These are phyloP conservation scores for Carex littledalei DNA, from an alignment of 176 grass and related monocot species.

Conservation along the genomic window DNA sequence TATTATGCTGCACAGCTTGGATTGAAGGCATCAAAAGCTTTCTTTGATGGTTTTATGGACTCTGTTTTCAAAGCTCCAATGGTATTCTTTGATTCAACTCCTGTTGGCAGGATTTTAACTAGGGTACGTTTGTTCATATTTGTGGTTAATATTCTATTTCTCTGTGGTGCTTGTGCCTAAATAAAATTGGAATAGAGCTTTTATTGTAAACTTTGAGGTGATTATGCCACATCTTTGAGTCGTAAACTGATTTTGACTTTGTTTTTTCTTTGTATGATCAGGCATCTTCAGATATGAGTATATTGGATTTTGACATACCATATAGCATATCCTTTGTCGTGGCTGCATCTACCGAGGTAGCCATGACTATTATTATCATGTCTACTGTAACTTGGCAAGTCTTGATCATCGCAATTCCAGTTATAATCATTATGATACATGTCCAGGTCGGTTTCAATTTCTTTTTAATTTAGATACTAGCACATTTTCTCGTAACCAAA, in stretches of 20 bases:
- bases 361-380: slow-evolving; percentile 43
- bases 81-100: slow-evolving; percentile 85
- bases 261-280: slow-evolving; percentile 20
- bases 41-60: slow-evolving; percentile 69
- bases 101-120: slow-evolving; percentile 86
- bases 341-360: slow-evolving; percentile 37
- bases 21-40: slow-evolving; percentile 69
- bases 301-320: slow-evolving; percentile 95
- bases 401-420: slow-evolving; percentile 65
- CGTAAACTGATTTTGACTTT: background rate
- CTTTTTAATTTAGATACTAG: background rate
- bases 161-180: background rate
- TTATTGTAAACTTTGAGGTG: background rate
- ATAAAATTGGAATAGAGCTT: background rate
- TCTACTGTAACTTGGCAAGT: slow-evolving; percentile 80
- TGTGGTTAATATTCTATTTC: background rate
- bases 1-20: slow-evolving; percentile 41
- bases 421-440: slow-evolving; percentile 50
- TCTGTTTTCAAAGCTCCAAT: slow-evolving; percentile 89
- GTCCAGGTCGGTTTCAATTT: slow-evolving; percentile 47
- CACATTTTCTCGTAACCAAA: background rate
- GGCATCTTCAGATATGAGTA: slow-evolving; percentile 95
- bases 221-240: background rate
- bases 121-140: slow-evolving; percentile 40
- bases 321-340: slow-evolving; percentile 65